Conservation (phyloP, 371 early-diverging fungal species). For the Apophysomyces sp. region DNA sequence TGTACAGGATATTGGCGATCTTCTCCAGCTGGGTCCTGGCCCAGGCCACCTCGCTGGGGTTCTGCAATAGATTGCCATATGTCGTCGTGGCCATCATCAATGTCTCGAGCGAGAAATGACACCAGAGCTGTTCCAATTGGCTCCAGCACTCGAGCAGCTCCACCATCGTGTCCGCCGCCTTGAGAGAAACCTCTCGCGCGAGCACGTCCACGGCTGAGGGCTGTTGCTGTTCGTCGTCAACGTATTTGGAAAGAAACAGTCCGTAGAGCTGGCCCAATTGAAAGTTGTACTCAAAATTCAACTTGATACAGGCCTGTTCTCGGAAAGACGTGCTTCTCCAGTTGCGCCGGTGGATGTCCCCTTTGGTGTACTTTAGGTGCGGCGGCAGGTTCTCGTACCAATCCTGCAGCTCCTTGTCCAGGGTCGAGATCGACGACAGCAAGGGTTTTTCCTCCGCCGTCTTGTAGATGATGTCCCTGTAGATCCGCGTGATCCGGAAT, state of each 20-base stretch:
- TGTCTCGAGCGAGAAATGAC: constrained; percentile 50
- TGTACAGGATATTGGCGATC: constrained; percentile 9
- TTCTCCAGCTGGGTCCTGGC: constrained; percentile 15
- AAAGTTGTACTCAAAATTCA: constrained; percentile 51
- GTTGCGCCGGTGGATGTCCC: constrained; percentile 15
- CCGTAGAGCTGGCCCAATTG: constrained; percentile 46
- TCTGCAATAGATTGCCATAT: constrained; percentile 6
- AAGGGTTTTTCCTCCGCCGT: constrained; percentile 36
- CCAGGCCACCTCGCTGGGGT: neutral
- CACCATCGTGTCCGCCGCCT: constrained; percentile 34
- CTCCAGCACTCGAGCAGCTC: constrained; percentile 43
- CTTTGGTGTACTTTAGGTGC: constrained; percentile 30
- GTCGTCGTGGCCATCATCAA: constrained; percentile 37
- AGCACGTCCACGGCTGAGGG: neutral
- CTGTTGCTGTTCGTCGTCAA: constrained; percentile 8
- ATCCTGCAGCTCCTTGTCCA: constrained; percentile 38
- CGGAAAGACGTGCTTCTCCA: constrained; percentile 38
- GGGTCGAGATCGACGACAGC: constrained; percentile 32
- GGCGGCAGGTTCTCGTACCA: constrained; percentile 37
- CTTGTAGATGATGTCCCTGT: constrained; percentile 32
- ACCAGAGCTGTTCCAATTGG: constrained; percentile 42
- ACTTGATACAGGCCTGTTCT: constrained; percentile 49
- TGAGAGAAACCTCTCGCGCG: constrained; percentile 26
- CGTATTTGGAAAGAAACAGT: constrained; percentile 26
- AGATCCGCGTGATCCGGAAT: constrained; percentile 39